A percentile compares a stretch with the other conserved stretches of the same genome.
Evolutionary conservation across 176 grass and related monocot genomes (phyloP).

Genomic region (Triticum timopheevii): DNA sequence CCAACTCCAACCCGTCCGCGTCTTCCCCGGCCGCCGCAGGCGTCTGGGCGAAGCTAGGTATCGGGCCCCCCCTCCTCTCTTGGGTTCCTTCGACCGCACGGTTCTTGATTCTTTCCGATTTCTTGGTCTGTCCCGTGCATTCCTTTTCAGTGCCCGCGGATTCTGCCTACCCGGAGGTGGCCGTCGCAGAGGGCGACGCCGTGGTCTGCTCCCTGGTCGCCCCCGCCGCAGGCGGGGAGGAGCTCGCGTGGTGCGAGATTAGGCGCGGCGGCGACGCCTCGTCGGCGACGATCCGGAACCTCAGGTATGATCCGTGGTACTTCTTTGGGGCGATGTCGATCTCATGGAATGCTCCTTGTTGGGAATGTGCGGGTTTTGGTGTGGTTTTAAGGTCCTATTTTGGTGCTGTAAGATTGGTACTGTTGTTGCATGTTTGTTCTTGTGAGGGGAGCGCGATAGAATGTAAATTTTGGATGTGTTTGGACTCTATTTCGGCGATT

Average conservation of each 20-base stretch:
- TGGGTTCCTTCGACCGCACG: constrained; percentile 26
- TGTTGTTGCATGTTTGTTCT: neutral
- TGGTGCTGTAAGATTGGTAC: neutral
- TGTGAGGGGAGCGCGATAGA: neutral
- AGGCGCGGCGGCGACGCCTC: constrained; percentile 37
- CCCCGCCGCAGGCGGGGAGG: constrained; percentile 31
- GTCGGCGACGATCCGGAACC: constrained; percentile 54
- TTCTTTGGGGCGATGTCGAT: neutral
- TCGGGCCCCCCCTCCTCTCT: neutral
- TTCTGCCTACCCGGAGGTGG: constrained; percentile 48
- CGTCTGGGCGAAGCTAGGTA: constrained; percentile 83
- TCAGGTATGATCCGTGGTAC: constrained; percentile 34
- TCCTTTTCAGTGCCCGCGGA: constrained; percentile 58
- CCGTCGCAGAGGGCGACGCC: constrained; percentile 45
- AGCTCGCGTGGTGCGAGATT: constrained; percentile 81
- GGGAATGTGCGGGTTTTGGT: constrained; percentile 1
- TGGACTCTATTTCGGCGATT: neutral
- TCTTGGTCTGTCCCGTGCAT: neutral
- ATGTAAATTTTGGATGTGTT: neutral
- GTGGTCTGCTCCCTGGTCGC: constrained; percentile 54
- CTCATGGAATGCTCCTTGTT: neutral
- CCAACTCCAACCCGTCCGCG: constrained; percentile 14
- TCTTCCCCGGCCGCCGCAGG: neutral
- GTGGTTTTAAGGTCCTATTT: neutral
- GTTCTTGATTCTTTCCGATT: constrained; percentile 37